Evolutionary conservation across 2,329 filamentous ascomycete species (phyloP), one percentile per base, ranked within the genome.

Genomic region (Cladosporium sp.): DNA sequence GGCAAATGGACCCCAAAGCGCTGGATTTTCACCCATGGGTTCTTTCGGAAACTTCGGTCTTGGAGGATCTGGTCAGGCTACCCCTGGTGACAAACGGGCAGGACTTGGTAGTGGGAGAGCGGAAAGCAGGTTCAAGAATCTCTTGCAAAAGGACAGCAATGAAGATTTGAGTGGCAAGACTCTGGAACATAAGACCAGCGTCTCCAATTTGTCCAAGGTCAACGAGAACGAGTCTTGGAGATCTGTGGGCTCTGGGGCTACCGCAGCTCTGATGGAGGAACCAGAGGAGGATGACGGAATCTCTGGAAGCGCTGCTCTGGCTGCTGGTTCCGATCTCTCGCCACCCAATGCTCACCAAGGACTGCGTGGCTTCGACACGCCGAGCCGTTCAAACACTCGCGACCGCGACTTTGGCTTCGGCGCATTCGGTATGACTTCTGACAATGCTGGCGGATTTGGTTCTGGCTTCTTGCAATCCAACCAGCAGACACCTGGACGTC

Each of bases 21-120:
- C 87, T 43, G 82, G 84, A 12, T 85, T 89, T 66, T 82, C 87
- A 6, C 84, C 86, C 1, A 89, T 92, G 80, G 92, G 93, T 36
- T 87, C 87, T 20, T 99, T 99, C 74, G 93, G 93, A 11, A 94
- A 87, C 68, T 97, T 97, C 73, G 87, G 89, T n/a, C 74, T 95
- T 55, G 77, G 76, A 12, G 74, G 71, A 22, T 55, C 52, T n/a
- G 42, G 54, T n/a, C 80, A 82, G 36, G 59, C 60, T 28, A 79
- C 84, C 30, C 75, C 80, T 7, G 78, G 81, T 3, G 90, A 96
- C 57, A 96, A 94, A 76, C 86, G 89, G 66, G 70, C 83, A 28
- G 81, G 81, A 9, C 84, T 88, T 67, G 87, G 85, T 28, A 87
- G 83, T 69, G 75, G 84, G 28, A 82, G 88, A 59, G 86, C 89